These are phyloP conservation scores for Musa itinerans DNA, from an alignment of 176 grass and related monocot genomes.

Conservation along the genomic window DNA sequence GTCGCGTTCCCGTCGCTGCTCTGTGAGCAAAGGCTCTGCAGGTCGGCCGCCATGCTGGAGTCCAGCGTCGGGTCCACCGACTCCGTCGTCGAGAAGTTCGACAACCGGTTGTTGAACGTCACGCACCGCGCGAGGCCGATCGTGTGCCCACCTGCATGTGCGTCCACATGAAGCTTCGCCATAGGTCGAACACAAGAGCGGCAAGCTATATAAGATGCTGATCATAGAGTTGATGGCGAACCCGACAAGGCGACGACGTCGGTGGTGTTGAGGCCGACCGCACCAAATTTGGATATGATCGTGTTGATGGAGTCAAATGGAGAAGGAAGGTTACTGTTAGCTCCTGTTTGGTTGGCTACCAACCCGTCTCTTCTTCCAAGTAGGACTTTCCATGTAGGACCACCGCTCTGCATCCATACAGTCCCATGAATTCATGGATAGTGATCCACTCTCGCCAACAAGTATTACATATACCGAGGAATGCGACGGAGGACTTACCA, in stretches of 20 bases:
- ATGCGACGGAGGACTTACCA: not conserved
- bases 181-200: no score
- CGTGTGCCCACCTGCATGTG: constrained; percentile 52
- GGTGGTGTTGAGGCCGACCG: constrained; percentile 46
- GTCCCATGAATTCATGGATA: no score
- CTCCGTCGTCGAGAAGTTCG: constrained; percentile 43
- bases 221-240: constrained; percentile 10
- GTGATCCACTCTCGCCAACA: no score
- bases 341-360: constrained; percentile 50
- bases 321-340: constrained; percentile 43
- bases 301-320: constrained; percentile 27
- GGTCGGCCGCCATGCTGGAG: constrained; percentile 44
- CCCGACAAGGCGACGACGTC: constrained; percentile 77
- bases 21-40: constrained; percentile 40
- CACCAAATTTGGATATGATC: constrained; percentile 29
- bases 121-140: constrained; percentile 57
- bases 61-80: constrained; percentile 68
- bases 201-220: not conserved
- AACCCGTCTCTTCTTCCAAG: constrained; percentile 15
- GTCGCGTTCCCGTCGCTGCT: constrained; percentile 70
- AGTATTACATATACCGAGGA: not conserved
- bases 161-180: not conserved
- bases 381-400: not conserved
- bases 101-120: constrained; percentile 46
- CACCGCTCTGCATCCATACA: not conserved